These are phyloP conservation scores for Bacidia rubella DNA, from an alignment of 495 filamentous ascomycete species.

Conservation along the genomic window DNA sequence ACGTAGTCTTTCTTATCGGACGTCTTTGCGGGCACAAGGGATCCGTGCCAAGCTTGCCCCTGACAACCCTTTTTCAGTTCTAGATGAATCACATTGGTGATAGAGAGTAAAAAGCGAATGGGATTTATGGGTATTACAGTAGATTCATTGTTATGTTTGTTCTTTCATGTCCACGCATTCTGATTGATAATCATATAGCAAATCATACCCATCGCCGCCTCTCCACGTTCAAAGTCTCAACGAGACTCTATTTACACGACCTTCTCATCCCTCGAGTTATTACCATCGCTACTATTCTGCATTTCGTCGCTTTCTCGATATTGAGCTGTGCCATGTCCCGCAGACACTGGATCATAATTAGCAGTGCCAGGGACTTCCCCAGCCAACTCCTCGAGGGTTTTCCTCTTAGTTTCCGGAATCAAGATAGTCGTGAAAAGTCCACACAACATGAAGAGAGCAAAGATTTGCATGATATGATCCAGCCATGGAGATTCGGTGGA, in stretches of 20 bases:
- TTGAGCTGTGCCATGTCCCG: constrained; percentile 1
- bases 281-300: not conserved
- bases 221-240: not conserved
- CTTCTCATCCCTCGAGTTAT: not conserved
- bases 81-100: no score
- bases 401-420: constrained; percentile 65
- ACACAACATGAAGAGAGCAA: constrained; percentile 65
- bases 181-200: not conserved
- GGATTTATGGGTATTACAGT: no score
- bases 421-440: constrained; percentile 51
- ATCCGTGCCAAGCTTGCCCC: no score
- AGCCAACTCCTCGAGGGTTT: constrained; percentile 47
- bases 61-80: no score
- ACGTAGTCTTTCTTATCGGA: not conserved
- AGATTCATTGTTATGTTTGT: no score
- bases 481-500: constrained; percentile 47
- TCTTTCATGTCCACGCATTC: not conserved
- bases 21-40: not conserved
- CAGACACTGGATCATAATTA: constrained; percentile 15
- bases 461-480: constrained; percentile 71
- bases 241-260: not conserved
- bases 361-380: constrained; percentile 29
- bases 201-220: not conserved
- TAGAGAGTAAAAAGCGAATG: no score
- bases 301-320: constrained; percentile 2